Percentiles rank a stretch among this genome's conserved stretches.
These are phyloP conservation scores for Coemansia sp. DNA, from an alignment of 192 early-diverging fungal genomes.

Conservation along the genomic window DNA sequence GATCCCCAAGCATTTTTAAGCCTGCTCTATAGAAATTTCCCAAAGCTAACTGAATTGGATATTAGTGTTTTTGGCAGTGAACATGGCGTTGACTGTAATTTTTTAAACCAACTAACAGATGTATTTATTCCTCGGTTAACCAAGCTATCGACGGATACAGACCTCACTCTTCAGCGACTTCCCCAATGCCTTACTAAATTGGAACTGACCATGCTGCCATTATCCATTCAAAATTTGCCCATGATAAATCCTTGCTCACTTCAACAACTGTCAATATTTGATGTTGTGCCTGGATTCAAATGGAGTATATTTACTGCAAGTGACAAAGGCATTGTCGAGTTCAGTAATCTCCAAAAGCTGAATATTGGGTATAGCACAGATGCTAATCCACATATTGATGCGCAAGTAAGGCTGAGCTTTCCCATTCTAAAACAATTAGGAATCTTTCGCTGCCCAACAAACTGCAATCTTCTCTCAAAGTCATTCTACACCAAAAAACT, in stretches of 20 bases:
- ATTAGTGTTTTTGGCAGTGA: background rate
- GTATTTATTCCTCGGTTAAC: background rate
- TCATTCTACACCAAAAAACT: slow-evolving; percentile 7
- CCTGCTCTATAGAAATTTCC: background rate
- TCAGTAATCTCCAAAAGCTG: slow-evolving; percentile 3
- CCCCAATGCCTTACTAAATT: slow-evolving; percentile 6
- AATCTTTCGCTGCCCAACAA: slow-evolving; percentile 7
- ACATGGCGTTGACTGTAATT: background rate
- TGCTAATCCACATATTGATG: background rate
- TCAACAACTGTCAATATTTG: slow-evolving; percentile 12
- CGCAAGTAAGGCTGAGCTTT: background rate
- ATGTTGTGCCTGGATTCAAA: slow-evolving; percentile 10
- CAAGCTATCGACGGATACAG: background rate
- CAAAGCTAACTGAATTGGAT: background rate
- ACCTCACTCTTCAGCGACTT: slow-evolving; percentile 5
- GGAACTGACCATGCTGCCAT: slow-evolving; percentile 7
- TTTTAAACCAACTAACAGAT: slow-evolving; percentile 1
- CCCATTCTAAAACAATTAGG: background rate
- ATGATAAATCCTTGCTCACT: slow-evolving; percentile 4
- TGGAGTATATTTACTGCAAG: slow-evolving; percentile 10
- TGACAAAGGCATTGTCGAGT: background rate
- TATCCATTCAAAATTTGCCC: slow-evolving; percentile 10
- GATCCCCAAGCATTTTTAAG: slow-evolving; percentile 6
- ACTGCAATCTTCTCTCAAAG: slow-evolving; percentile 6
- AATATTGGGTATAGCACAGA: slow-evolving; percentile 5